Conservation (phyloP, 768 basidiomycete genomes). For the Serendipita sp. region DNA sequence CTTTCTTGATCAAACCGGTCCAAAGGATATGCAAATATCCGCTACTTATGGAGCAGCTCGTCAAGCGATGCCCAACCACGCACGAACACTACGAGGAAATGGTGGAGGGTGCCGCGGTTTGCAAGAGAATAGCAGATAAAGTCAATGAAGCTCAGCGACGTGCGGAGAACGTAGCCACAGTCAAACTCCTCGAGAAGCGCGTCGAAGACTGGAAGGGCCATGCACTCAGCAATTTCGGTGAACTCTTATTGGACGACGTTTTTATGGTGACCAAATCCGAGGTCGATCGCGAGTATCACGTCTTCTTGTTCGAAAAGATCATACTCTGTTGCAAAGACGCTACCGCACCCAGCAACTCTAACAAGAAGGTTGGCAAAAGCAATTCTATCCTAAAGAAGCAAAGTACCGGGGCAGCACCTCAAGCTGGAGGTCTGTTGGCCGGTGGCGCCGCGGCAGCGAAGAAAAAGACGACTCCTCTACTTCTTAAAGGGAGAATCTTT, state of each 20-base stretch:
- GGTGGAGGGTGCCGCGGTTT: conserved; percentile 64
- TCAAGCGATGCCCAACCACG: conserved; percentile 48
- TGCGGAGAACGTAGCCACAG: conserved; percentile 81
- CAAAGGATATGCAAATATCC: conserved; percentile 99
- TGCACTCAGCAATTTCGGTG: conserved; percentile 84
- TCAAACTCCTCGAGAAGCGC: conserved; percentile 65
- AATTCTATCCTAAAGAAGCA: conserved; percentile 85
- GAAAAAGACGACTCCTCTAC: conserved; percentile 64
- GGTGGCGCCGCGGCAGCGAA: conserved; percentile 36
- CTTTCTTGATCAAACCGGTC: conserved; percentile 96
- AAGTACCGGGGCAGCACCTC: conserved; percentile 24
- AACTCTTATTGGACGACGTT: conserved; percentile 84
- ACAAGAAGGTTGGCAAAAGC: conserved; percentile 61
- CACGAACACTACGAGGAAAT: conserved; percentile 71
- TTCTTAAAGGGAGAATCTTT: conserved; percentile 93
- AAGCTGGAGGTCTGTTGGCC: conserved; percentile 27
- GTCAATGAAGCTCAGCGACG: conserved; percentile 92
- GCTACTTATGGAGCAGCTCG: conserved; percentile 72
- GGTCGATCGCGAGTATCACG: conserved; percentile 93
- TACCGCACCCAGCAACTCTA: conserved; percentile 34
- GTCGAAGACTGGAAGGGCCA: conserved; percentile 99
- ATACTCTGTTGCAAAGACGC: conserved; percentile 98
- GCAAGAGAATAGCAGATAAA: conserved; percentile 84
- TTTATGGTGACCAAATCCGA: conserved; percentile 94
- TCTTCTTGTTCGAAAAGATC: conserved; percentile 97